A percentile compares a stretch with the other conserved stretches of the same genome.
Conservation (phyloP, 2,329 filamentous ascomycete genomes). For the Sclerotinia glacialis region DNA sequence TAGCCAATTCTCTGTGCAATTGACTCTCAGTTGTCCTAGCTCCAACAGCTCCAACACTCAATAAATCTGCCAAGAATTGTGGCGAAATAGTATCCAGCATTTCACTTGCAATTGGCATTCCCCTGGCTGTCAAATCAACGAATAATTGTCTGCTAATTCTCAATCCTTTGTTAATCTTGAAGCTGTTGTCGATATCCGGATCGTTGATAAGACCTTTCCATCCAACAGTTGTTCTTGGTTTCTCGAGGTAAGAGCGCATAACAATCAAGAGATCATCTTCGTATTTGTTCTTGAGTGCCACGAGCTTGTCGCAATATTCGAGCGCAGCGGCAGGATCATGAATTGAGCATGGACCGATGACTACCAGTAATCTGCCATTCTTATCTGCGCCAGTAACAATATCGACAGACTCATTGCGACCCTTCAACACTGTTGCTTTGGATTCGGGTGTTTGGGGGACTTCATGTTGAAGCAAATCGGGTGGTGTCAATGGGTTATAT, state of each 20-base stretch:
- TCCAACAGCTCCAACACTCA: constrained; percentile 89
- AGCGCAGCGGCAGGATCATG: constrained; percentile 89
- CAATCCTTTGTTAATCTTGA: constrained; percentile 98
- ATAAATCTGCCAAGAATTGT: constrained; percentile 89
- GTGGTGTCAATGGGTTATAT: constrained; percentile 89
- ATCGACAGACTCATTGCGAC: constrained; percentile 63
- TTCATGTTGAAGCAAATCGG: constrained; percentile 92
- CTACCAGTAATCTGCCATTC: constrained; percentile 64
- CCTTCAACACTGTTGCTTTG: constrained; percentile 54
- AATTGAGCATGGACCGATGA: constrained; percentile 95
- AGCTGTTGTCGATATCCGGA: constrained; percentile 95
- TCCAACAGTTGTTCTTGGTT: constrained; percentile 94
- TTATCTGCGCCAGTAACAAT: constrained; percentile 64
- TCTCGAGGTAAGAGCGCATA: constrained; percentile 98
- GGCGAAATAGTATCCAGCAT: constrained; percentile 98
- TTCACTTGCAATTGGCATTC: constrained; percentile 95
- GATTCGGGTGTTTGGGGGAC: constrained; percentile 56
- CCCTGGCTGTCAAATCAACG: constrained; percentile 83
- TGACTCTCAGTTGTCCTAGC: constrained; percentile 97
- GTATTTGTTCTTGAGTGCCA: constrained; percentile 82
- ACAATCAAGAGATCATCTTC: constrained; percentile 87
- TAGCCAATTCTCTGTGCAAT: constrained; percentile 90
- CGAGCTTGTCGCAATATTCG: constrained; percentile 84
- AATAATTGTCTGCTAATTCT: constrained; percentile 85
- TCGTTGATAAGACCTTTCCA: constrained; percentile 99